Conservation (phyloP, 495 filamentous ascomycete genomes). For the Pseudevernia furfuracea region DNA sequence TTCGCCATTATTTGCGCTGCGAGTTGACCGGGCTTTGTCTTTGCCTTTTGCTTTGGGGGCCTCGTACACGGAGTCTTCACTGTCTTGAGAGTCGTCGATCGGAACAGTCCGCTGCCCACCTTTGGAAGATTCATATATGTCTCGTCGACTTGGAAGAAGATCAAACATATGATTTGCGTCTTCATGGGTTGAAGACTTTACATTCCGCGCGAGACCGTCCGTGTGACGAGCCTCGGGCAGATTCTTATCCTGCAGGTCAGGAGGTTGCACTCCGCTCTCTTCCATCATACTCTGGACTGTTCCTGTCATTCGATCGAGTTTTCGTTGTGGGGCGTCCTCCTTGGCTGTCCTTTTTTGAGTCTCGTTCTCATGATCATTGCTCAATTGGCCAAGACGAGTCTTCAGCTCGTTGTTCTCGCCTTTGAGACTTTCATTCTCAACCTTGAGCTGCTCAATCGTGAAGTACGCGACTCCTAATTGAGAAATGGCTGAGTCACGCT, state of each 20-base stretch:
- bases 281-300: constrained; percentile 2
- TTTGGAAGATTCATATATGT: constrained; percentile 5
- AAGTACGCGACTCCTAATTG: constrained; percentile 57
- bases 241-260: not conserved
- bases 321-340: constrained; percentile 12
- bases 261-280: not conserved
- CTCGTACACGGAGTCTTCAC: constrained; percentile 9
- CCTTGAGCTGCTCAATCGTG: constrained; percentile 56
- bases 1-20: constrained; percentile 6
- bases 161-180: constrained; percentile 14
- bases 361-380: constrained; percentile 5
- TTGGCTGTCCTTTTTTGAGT: constrained; percentile 5
- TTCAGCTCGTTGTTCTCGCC: constrained; percentile 44
- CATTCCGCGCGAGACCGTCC: not conserved
- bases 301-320: constrained; percentile 7
- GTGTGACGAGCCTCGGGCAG: not conserved
- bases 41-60: constrained; percentile 2
- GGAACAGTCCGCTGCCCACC: constrained; percentile 13
- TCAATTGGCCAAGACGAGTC: constrained; percentile 32
- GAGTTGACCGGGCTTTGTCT: constrained; percentile 1
- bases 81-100: constrained; percentile 10
- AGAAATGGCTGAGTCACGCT: constrained; percentile 57
- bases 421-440: constrained; percentile 44
- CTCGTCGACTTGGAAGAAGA: not conserved
- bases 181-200: not conserved